Conservation (phyloP, 2,329 filamentous ascomycete genomes). For the Neonectria coccinea region DNA sequence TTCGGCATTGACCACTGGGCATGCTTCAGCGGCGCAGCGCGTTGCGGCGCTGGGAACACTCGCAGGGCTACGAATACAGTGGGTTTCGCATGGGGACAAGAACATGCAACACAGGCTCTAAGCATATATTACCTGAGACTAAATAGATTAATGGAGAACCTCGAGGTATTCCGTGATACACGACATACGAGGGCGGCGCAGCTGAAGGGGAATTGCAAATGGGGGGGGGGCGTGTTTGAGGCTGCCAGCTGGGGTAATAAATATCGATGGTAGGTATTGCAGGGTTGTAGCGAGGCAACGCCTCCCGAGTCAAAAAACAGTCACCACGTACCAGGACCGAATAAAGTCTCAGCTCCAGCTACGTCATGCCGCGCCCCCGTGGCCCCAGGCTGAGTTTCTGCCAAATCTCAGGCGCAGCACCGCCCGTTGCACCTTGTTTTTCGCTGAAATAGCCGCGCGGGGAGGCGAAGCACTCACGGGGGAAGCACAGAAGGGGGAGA, state of each 20-base stretch:
- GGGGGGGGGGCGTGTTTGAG: conserved; percentile 3
- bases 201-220: not conserved
- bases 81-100: not conserved
- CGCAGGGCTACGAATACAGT: conserved; percentile 1
- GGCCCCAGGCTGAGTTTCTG: conserved; percentile 19
- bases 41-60: not conserved
- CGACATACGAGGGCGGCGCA: not conserved
- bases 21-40: conserved; percentile 1
- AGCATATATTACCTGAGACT: not conserved
- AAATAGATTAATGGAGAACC: not conserved
- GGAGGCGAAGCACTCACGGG: not conserved
- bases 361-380: conserved; percentile 39
- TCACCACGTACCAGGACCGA: not conserved
- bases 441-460: not conserved
- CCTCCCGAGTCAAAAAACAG: conserved; percentile 12
- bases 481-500: not conserved
- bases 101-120: not conserved
- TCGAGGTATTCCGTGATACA: not conserved
- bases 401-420: conserved; percentile 9
- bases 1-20: conserved; percentile 13
- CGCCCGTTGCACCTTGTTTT: not conserved
- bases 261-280: not conserved
- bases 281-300: conserved; percentile 1
- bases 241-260: not conserved
- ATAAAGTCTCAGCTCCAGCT: conserved; percentile 21